These are phyloP conservation scores for Irpex sp. DNA, from an alignment of 1,284 basidiomycete species.

Conservation along the genomic window DNA sequence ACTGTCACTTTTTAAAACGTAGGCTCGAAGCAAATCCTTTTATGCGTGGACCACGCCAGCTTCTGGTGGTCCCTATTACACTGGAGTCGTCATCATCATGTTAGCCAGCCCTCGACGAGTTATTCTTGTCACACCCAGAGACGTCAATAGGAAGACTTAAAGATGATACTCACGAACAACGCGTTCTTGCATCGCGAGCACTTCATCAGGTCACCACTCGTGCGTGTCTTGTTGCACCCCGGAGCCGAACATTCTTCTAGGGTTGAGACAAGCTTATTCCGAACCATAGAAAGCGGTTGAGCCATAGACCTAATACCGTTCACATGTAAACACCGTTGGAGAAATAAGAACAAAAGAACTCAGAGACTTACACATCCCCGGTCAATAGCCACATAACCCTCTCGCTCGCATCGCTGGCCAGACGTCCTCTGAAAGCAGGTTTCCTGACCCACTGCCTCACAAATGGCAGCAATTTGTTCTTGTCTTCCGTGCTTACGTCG, in stretches of 20 bases:
- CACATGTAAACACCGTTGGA: not conserved
- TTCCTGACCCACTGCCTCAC: not conserved
- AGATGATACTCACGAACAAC: not conserved
- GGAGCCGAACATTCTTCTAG: not conserved
- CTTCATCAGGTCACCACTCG: not conserved
- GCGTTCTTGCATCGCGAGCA: constrained; percentile 5
- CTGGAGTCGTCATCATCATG: not conserved
- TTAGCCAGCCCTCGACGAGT: too few relatives aligned
- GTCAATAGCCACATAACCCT: not conserved
- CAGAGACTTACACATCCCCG: not conserved
- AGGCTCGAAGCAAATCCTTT: not conserved
- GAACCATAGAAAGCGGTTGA: not conserved
- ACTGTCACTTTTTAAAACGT: not conserved
- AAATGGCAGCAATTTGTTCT: not conserved
- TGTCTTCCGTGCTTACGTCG: not conserved
- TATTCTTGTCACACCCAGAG: not conserved
- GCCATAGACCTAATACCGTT: not conserved
- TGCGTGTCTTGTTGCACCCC: not conserved
- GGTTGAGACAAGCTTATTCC: not conserved
- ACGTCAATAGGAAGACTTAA: not conserved
- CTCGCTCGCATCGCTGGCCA: not conserved
- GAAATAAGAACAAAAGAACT: too few relatives aligned
- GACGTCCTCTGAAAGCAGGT: not conserved
- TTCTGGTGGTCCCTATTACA: not conserved
- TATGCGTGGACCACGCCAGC: not conserved